phyloP scores from a whole-genome alignment of 768 basidiomycete species.

The Naganishia onofrii region DNA sequence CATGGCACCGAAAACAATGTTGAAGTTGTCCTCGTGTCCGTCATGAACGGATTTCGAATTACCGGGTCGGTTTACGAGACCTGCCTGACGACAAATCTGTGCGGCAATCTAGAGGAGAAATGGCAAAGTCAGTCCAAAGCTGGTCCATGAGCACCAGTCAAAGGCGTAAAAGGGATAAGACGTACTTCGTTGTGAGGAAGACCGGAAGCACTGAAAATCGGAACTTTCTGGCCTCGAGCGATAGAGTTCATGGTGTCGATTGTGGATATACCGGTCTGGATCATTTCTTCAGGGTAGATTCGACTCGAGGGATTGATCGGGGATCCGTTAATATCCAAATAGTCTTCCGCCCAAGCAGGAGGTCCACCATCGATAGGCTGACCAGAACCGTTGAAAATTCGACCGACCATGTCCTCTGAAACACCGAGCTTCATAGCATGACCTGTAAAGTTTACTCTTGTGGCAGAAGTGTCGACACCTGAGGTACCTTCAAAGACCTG shows the following conservation, averaged over 20 bases:
- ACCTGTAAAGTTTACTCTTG: conserved; percentile 96
- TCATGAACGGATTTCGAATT: conserved; percentile 91
- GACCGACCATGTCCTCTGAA: conserved; percentile 96
- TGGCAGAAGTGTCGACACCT: conserved; percentile 94
- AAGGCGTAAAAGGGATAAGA: conserved; percentile 22
- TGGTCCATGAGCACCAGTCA: conserved; percentile 7
- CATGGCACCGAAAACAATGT: conserved; percentile 99
- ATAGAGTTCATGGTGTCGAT: conserved; percentile 69
- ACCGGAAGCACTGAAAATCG: conserved; percentile 98
- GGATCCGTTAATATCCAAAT: conserved; percentile 97
- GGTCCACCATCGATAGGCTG: conserved; percentile 98
- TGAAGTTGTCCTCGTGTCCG: conserved; percentile 99
- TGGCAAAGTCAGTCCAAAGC: conserved; percentile 20
- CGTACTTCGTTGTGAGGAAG: conserved; percentile 95
- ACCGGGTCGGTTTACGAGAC: conserved; percentile 84
- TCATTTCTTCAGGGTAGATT: conserved; percentile 99
- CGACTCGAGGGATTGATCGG: conserved; percentile 76
- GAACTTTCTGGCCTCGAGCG: conserved; percentile 99
- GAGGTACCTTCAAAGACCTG: conserved; percentile 99
- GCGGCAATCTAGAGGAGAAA: conserved; percentile 75
- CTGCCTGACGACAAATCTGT: conserved; percentile 99
- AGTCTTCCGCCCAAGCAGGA: conserved; percentile 98
- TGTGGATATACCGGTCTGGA: conserved; percentile 99
- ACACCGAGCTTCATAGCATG: conserved; percentile 98
- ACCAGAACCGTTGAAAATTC: conserved; percentile 98